phyloP scores from a whole-genome alignment of 805 yeast species.

The Yarrowia bubula region DNA sequence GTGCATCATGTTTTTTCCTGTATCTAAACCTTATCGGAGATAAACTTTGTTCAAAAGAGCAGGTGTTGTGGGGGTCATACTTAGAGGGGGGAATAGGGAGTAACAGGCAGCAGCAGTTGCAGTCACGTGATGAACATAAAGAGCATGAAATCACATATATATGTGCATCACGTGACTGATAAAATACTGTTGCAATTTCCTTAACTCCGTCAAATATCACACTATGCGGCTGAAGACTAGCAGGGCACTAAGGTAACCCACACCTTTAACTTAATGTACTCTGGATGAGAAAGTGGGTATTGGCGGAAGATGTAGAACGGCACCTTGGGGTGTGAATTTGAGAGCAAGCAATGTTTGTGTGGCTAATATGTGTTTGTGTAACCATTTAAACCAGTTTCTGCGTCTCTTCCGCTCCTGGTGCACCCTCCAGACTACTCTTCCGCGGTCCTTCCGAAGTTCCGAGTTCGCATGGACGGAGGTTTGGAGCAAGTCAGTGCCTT shows the following conservation, averaged over 20 bases:
- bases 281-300: background rate
- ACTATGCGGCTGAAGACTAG: background rate
- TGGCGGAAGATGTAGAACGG: no score
- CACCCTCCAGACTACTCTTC: background rate
- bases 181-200: no score
- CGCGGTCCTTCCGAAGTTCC: background rate
- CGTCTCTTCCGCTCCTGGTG: background rate
- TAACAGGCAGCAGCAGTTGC: no score
- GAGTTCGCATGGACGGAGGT: background rate
- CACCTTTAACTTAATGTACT: constrained; percentile 4
- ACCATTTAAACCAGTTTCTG: background rate
- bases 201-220: background rate
- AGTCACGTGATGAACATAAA: no score
- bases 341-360: no score
- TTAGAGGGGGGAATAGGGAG: no score
- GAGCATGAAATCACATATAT: no score
- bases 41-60: background rate
- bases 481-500: background rate
- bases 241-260: background rate
- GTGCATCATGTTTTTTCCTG: background rate
- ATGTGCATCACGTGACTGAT: no score
- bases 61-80: no score
- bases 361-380: no score
- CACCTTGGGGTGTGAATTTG: no score
- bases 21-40: background rate